phyloP scores from a whole-genome alignment of 257 asterid species.

The Forsythia viridissima region DNA sequence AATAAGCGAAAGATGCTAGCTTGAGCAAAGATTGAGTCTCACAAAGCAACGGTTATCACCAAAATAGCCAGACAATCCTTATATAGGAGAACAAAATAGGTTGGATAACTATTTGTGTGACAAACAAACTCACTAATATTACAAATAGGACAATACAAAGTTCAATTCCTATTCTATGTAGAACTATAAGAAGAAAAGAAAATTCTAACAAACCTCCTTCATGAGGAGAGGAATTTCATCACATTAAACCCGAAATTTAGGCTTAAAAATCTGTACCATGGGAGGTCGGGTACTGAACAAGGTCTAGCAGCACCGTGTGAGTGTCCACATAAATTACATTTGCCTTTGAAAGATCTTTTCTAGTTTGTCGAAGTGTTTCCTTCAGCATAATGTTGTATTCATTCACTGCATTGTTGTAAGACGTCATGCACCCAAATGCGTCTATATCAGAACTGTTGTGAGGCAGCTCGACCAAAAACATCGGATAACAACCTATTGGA shows the following conservation, averaged over 20 bases:
- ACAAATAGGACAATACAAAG: too few species aligned
- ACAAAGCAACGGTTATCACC: too few species aligned
- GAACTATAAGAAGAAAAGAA: too few species aligned
- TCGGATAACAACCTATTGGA: slow-evolving; percentile 70
- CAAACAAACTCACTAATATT: too few species aligned
- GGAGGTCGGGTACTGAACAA: slow-evolving; percentile 52
- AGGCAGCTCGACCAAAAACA: slow-evolving; percentile 45
- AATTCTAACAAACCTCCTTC: too few species aligned
- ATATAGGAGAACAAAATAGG: too few species aligned
- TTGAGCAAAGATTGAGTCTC: too few species aligned
- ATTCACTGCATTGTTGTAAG: slow-evolving; percentile 57
- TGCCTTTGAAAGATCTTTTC: slow-evolving; percentile 45
- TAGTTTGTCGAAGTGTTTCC: slow-evolving; percentile 33
- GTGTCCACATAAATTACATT: slow-evolving; percentile 50
- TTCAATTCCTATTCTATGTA: too few species aligned
- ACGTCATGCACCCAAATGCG: slow-evolving; percentile 51
- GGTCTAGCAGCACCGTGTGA: slow-evolving; percentile 47
- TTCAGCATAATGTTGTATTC: slow-evolving; percentile 51
- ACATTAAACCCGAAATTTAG: background rate
- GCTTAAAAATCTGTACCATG: slow-evolving; percentile 33
- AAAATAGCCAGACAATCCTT: too few species aligned
- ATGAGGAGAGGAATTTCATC: too few species aligned
- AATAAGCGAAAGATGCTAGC: too few species aligned
- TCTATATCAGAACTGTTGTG: slow-evolving; percentile 54
- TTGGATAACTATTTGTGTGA: too few species aligned